Base-by-base conservation (phyloP, 768 basidiomycete species). In the Dioszegia crocea region DNA sequence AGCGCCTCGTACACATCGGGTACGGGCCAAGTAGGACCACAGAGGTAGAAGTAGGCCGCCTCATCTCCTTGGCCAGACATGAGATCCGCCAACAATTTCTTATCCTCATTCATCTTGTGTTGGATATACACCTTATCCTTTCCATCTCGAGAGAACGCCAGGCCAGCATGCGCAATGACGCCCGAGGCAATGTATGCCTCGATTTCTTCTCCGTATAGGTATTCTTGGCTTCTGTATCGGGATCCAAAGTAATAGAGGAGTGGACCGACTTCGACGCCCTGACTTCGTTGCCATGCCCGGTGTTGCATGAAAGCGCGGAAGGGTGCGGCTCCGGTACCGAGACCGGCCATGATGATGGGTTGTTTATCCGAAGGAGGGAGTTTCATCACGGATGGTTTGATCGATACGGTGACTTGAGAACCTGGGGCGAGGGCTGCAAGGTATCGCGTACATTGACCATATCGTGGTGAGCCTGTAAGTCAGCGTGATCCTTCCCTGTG, bases 331-430 rank as follows among this genome's bases (percentile, higher is more conserved):
- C 94, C 96, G 3, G 96, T 99, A 48, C 96, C 96, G 29, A 99
- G 86, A 64, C 96, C 96, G 31, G 94, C 91, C 90, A 99, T 92
- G 78, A 98, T 94, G 78, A 99, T 82, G 38, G 96, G 96, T 73
- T 94, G 92, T 45, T 81, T 83, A 73, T 85, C 81, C 72, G 85
- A 82, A 0, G 88, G 87, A 53, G 96, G 96, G 4, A 98, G 81
- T 88, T 97, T 98, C 96, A 99, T 98, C 27, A 99, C 96, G 73
- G 92, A 96, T 24, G 96, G 96, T 78, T 96, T 96, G 79, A 98
- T 88, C 5, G 93, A 97, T 9, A 96, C 94, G 0, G 92, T 97
- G 21, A 97, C 92, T 77, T 94, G 87, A 75, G 90, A 88, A 19
- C 94, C 96, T 36, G 87, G 76, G 70, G 84, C 83, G 43, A 99